Evolutionary conservation across 2,329 filamentous ascomycete species (phyloP).

Genomic region (Monosporascus sp.): DNA sequence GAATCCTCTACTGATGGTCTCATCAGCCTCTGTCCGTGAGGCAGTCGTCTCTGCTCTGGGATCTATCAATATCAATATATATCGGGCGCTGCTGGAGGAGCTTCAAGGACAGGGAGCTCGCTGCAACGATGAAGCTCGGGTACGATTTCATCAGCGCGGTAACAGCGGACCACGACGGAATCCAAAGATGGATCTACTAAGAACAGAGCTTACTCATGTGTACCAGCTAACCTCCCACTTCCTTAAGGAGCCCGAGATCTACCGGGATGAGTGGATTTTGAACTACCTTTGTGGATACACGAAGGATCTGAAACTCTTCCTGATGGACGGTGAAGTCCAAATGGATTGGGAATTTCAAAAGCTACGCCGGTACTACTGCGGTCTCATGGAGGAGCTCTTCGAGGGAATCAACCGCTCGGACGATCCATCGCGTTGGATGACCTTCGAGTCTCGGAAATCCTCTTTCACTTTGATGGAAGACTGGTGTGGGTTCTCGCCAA

Average conservation of each 20-base stretch:
- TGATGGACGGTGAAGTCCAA: slow-evolving; percentile 92
- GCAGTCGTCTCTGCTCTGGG: slow-evolving; percentile 89
- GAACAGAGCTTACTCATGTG: slow-evolving; percentile 93
- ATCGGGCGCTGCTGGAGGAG: slow-evolving; percentile 83
- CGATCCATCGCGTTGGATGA: slow-evolving; percentile 90
- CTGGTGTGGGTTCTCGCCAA: slow-evolving; percentile 96
- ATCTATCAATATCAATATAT: slow-evolving; percentile 92
- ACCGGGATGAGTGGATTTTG: slow-evolving; percentile 84
- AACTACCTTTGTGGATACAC: slow-evolving; percentile 84
- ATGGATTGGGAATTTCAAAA: slow-evolving; percentile 93
- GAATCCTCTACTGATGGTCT: slow-evolving; percentile 77
- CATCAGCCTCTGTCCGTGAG: slow-evolving; percentile 75
- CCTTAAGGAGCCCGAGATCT: slow-evolving; percentile 70
- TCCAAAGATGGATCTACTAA: slow-evolving; percentile 75
- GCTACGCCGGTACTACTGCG: slow-evolving; percentile 87
- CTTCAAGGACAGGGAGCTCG: slow-evolving; percentile 79
- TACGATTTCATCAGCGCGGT: slow-evolving; percentile 79
- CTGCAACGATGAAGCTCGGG: slow-evolving; percentile 84
- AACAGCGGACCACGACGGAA: slow-evolving; percentile 78
- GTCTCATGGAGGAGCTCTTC: slow-evolving; percentile 86
- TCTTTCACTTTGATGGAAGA: slow-evolving; percentile 97
- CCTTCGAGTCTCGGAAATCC: slow-evolving; percentile 92
- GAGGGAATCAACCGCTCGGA: slow-evolving; percentile 82
- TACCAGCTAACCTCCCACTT: slow-evolving; percentile 93
- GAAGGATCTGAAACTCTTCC: slow-evolving; percentile 86